Base-by-base conservation (phyloP, 345 rosid genomes). In the Dipteronia sinensis region DNA sequence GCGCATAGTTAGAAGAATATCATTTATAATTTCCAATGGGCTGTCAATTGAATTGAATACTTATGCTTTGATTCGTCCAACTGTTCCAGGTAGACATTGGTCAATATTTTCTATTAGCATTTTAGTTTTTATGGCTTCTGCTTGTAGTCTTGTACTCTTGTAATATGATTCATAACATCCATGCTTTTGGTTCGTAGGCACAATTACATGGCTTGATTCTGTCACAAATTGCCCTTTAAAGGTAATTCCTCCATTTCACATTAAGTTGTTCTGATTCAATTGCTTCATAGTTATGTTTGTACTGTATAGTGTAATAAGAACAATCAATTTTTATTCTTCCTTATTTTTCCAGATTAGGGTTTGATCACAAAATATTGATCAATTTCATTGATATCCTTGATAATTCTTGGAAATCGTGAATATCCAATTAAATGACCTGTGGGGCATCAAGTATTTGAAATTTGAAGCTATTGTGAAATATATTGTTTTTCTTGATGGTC, bases 121-220 rank as follows among this genome's bases (percentile, higher is more conserved):
- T 66, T 44, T 25, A 42, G 64, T 38, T 65, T 22, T 49, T n/a
- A 16, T 27, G 22, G 67, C 19, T 73, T 67, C 47, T 72, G 70
- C 22, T 56, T 63, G 49, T 53, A 72, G 62, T 78, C 67, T 44
- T 71, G 22, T 65, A 42, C 13, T 46, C 49, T 46, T 46, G 49
- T 46, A 61, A 42, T 22, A 66, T 75, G 75, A 38, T 61, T 74
- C 56, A 51, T 72, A 44, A 56, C 19, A 40, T 75, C 0, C 42
- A 34, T 83, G 61, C 63, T 42, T 76, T 78, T 73, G 69, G 42
- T 78, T 77, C 27, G 15, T 76, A 92, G 94, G 97, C 66, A 77
- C 89, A 73, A 88, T 87, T 77, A 90, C 91, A 23, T 96, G 99
- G 99, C 94, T 96, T 73, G 97, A 96, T 88, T 94, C 99, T 72